Evolutionary conservation across 1,284 basidiomycete genomes (phyloP), one percentile per base, ranked within the genome.

Genomic region (Tilletia horrida): DNA sequence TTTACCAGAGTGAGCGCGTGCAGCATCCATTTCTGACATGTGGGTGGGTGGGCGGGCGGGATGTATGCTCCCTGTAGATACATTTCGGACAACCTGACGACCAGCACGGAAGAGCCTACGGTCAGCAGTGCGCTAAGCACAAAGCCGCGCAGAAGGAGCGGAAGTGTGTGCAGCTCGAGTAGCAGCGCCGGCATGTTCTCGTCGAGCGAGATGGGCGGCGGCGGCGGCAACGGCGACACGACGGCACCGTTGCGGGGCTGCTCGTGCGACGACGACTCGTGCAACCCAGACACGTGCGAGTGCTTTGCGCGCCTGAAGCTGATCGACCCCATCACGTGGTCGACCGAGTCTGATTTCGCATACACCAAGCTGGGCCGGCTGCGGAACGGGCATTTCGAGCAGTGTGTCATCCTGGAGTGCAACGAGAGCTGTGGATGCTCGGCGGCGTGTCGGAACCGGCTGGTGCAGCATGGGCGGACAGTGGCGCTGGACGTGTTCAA

Each of bases 371-470:
- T 64, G 3, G 75, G 76, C 16, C 43, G 64, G 1, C 59, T 78
- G 21, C 31, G 25, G 13, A 42, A 25, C 7, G 23, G n/a, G 2
- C 29, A 69, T 8, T 31, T 67, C 13, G 18, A 31, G 14, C 68
- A 67, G 13, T 66, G 86, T 65, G 89, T 91, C 0, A 88, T 94
- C 43, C 91, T 91, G 76, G 93, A 95, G 81, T 96, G 93, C 81
- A 92, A 93, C 75, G 87, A 87, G 52, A 83, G 88, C 16, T 96
- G 93, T 80, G 85, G 86, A 0, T 96, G 93, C 82, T 87, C 88
- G 2, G 88, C 89, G 0, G 87, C 88, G 52, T 96, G 93, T 80
- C 84, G 83, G 62, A 95, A 95, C 81, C 84, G 92, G 77, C 92
- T 93, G 74, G 90, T 92, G 25, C 91, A 93, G 73, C 86, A 88